These are phyloP conservation scores for Cyclotella sp. DNA, from an alignment of 108 stramenopile species.

Conservation along the genomic window DNA sequence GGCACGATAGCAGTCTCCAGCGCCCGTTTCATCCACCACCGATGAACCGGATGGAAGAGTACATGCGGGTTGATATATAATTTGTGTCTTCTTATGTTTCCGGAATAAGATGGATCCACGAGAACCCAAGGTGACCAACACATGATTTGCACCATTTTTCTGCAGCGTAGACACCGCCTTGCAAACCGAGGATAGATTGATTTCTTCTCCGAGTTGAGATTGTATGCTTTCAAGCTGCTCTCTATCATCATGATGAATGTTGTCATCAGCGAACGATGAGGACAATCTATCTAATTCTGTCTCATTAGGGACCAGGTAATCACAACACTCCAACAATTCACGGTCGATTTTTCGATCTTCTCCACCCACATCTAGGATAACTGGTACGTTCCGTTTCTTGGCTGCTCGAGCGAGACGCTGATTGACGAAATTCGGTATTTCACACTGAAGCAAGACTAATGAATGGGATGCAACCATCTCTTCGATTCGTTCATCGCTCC, in stretches of 20 bases:
- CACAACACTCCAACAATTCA: constrained; percentile 62
- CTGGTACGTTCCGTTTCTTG: constrained; percentile 39
- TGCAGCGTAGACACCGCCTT: constrained; percentile 38
- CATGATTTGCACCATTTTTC: constrained; percentile 63
- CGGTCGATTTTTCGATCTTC: constrained; percentile 67
- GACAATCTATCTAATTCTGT: constrained; percentile 74
- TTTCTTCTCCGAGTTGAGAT: constrained; percentile 23
- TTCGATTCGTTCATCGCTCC: constrained; percentile 43
- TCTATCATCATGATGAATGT: constrained; percentile 7
- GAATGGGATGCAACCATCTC: constrained; percentile 35
- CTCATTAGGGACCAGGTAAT: constrained; percentile 83
- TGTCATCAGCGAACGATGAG: constrained; percentile 17
- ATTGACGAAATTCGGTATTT: constrained; percentile 82
- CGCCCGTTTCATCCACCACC: constrained; percentile 85
- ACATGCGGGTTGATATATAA: not conserved
- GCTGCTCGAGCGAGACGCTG: constrained; percentile 58
- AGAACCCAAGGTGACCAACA: constrained; percentile 73
- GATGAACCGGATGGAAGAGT: constrained; percentile 26
- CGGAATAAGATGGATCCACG: constrained; percentile 61
- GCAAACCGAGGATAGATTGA: constrained; percentile 18
- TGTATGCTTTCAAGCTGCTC: constrained; percentile 38
- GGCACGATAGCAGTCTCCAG: constrained; percentile 88
- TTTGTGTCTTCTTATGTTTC: constrained; percentile 1
- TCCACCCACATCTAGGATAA: constrained; percentile 81
- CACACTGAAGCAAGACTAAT: constrained; percentile 69